Conservation (phyloP, 768 basidiomycete species). For the Boletus pseudopeckii region DNA sequence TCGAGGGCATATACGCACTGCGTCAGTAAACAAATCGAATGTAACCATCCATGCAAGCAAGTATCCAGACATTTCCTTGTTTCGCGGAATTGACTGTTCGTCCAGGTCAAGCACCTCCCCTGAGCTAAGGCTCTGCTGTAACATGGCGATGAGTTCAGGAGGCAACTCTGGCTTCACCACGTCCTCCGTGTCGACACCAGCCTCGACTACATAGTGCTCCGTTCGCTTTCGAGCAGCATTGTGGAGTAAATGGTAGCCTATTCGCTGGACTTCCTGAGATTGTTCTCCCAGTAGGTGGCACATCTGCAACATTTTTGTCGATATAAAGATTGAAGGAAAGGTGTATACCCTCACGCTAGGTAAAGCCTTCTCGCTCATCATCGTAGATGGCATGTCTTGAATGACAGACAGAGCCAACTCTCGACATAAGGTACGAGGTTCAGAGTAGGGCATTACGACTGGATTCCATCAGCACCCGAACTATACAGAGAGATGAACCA, state of each 20-base stretch:
- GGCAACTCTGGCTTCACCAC: constrained; percentile 57
- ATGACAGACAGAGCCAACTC: constrained; percentile 68
- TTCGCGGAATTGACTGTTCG: constrained; percentile 35
- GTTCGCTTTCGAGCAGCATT: constrained; percentile 72
- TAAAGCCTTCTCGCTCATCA: constrained; percentile 63
- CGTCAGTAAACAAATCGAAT: constrained; percentile 79
- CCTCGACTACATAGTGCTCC: constrained; percentile 82
- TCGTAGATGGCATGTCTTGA: constrained; percentile 57
- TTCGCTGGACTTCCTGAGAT: constrained; percentile 64
- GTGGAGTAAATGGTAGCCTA: constrained; percentile 70
- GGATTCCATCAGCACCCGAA: neutral
- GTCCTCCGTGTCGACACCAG: constrained; percentile 71
- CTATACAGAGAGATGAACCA: neutral
- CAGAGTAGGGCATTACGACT: constrained; percentile 35
- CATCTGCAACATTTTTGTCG: constrained; percentile 49
- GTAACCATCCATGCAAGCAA: constrained; percentile 89
- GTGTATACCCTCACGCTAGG: constrained; percentile 45
- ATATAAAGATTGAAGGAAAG: neutral
- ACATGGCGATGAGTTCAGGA: constrained; percentile 57
- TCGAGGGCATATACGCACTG: constrained; percentile 48
- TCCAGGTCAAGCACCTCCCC: constrained; percentile 39
- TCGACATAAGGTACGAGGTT: constrained; percentile 63
- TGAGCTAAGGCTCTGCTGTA: constrained; percentile 46
- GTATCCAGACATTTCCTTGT: constrained; percentile 53
- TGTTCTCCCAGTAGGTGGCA: constrained; percentile 71